A percentile compares a stretch with the other conserved stretches of the same genome.
Evolutionary conservation across 148 eudicot species (phyloP).

Genomic region (Cornus suecica): DNA sequence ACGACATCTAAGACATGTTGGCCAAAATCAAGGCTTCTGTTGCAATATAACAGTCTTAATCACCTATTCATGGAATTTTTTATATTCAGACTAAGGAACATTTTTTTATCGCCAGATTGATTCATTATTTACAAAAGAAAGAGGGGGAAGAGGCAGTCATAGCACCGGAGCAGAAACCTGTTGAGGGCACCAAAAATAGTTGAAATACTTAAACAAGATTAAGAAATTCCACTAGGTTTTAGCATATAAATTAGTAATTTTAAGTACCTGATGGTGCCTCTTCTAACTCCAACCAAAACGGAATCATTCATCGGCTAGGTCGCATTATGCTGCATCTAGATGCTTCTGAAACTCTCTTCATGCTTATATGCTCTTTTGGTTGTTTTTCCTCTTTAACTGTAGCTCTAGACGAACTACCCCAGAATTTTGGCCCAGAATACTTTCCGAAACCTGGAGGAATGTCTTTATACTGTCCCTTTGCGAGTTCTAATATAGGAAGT

Average conservation of each 20-base stretch:
- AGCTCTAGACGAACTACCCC: not conserved
- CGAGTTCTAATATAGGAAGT: not conserved
- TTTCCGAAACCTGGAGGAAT: conserved; percentile 24
- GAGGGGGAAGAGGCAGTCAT: not conserved
- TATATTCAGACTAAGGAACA: not conserved
- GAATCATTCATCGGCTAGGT: not conserved
- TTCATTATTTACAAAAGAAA: not conserved
- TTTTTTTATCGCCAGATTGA: not conserved
- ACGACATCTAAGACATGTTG: not conserved
- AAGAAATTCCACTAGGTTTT: not conserved
- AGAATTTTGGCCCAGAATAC: not conserved
- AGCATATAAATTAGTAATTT: not conserved
- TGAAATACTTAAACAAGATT: not conserved
- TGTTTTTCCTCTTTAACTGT: not conserved
- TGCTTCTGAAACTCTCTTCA: not conserved
- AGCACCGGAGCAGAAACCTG: conserved; percentile 1
- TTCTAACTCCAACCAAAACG: not conserved
- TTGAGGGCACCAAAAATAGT: not conserved
- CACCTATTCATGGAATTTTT: not conserved
- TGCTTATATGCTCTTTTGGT: not conserved
- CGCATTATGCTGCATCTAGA: not conserved
- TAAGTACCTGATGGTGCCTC: not conserved
- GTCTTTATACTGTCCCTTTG: not conserved
- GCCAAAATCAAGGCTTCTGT: not conserved
- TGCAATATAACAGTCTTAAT: not conserved